Conservation (phyloP, 2,329 filamentous ascomycete genomes). For the Fusarium subglutinans region DNA sequence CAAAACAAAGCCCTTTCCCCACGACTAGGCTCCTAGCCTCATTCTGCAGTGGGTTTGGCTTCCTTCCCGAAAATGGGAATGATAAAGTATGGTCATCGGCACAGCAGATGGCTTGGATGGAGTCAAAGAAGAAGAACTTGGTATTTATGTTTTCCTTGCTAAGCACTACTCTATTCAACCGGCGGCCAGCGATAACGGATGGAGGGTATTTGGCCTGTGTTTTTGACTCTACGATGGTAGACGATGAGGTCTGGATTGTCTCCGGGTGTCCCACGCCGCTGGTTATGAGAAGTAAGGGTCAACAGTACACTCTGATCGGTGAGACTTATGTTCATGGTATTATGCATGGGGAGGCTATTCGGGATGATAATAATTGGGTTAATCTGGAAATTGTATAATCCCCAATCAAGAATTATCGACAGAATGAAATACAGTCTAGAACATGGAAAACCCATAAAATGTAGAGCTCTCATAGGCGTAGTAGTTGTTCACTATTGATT, state of each 20-base stretch:
- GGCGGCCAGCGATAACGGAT: neutral
- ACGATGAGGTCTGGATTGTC: neutral
- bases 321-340: neutral
- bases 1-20: neutral
- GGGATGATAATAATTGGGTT: neutral
- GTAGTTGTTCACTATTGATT: neutral
- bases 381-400: neutral
- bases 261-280: neutral
- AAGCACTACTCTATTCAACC: neutral
- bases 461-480: neutral
- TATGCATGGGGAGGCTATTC: neutral
- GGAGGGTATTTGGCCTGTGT: neutral
- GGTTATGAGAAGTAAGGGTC: neutral
- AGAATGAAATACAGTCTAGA: neutral
- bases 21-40: neutral
- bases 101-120: neutral
- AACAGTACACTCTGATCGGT: neutral
- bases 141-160: neutral
- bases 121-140: neutral
- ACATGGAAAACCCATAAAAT: neutral
- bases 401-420: fast-evolving
- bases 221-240: neutral
- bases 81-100: neutral
- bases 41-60: neutral
- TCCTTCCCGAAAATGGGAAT: neutral